Base-by-base conservation (phyloP, 805 yeast genomes). In the Lachancea cidri region DNA sequence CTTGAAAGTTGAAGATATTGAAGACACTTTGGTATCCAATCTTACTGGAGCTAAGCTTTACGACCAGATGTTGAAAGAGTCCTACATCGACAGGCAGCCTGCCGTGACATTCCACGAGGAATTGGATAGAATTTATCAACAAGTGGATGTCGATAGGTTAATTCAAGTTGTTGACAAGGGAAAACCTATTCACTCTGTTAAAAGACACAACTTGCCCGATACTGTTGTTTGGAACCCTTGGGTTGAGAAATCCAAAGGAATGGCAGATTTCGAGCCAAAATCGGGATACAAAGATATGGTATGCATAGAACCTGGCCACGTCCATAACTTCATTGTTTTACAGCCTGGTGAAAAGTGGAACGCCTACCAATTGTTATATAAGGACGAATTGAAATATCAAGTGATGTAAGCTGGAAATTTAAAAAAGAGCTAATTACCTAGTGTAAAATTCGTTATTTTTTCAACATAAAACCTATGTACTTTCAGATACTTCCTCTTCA, bases 191-290 rank as follows among this genome's bases (percentile, higher is more conserved):
- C 83, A 82, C 59, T 79, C 84, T 32, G 63, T 91, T 27, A 69
- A 75, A 40, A 73, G 95, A 57, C 66, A 66, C 13, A 81, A 81
- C 53, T 68, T 86, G 32, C 73, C 70, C 25, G 84, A 79, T 49
- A 67, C 74, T 27, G 98, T 93, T 36, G 97, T 93, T 41, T 93
- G 98, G 98, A 93, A 93, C 64, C 98, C 98, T 29, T 93, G 98
- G 98, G 70, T 76, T 50, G 74, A 83, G 42, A 86, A 84, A 62
- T 77, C 93, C n/a, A 70, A 67, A 17, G 81, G 83, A 2, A 86
- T 93, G 91, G 81, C 71, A 32, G 98, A 93, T 66, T 93, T 91
- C 56, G 75, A 72, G 53, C 98, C 98, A 38, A 86, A 85, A 60
- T 63, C 66, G 40, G 98, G 96, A 4, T 93, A 72, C 69, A 73